Base-by-base conservation (phyloP, 1,139 yeast genomes). In the Arxiozyma heterogenica region DNA sequence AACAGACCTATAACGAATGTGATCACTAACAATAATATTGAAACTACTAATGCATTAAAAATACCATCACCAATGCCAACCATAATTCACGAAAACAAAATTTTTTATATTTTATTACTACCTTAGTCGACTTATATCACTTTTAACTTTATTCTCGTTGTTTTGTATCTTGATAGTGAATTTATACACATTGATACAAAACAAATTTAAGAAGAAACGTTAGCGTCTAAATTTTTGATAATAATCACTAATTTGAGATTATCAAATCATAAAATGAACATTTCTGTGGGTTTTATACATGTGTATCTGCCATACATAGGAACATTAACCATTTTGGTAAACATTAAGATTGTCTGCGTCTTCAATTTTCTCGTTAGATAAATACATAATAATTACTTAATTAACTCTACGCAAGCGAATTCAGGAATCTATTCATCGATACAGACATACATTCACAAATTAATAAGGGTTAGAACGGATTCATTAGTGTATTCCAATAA, bases 1-100 rank as follows among this genome's bases (percentile, higher is more conserved):
- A 72, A 54, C 38, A 69, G 47, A 4, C 77, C 77, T 6, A 71
- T 67, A 3, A 63, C 55, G 53, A 71, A 68, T 4, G 73, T 64
- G 1, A 62, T 66, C 21, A 62, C 47, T 18, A 64, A 53, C 44
- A 64, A 50, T 22, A 58, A 52, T 8, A 55, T 15, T 2, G 66
- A 62, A 18, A 62, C 44, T 25, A 58, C 23, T 15, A 61, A 18
- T 6, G 62, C 56, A n/a, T 56, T 57, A 3, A 47, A 7, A 15
- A 62, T 4, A 44, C 58, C 39, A 34, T 6, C n/a, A 34, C 39
- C 15, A 12, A 34, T 8, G n/a, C 39, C 15, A 2, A 34, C n/a
- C 39, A 34, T 34, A 15, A 34, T 34, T 15, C n/a, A 34, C 17
- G 15, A 34, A 34, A 6, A 34, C 17, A 12, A 6, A 3, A 34